Evolutionary conservation across 148 eudicot genomes (phyloP).

Genomic region (Rhododendron mucronatum): DNA sequence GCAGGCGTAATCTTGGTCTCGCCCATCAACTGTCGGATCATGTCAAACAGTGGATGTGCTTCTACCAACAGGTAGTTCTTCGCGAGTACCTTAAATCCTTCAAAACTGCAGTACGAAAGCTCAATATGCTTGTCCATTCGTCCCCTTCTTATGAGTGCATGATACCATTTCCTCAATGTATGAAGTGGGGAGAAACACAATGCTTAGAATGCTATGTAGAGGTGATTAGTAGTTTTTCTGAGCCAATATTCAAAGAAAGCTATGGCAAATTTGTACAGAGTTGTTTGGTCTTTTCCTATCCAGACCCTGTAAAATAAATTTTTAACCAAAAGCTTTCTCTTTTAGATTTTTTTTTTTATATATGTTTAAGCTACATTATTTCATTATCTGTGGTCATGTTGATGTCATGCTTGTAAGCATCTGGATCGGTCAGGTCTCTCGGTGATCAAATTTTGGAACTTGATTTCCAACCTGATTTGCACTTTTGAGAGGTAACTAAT

Average conservation of each 20-base stretch:
- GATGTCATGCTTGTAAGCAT: background rate
- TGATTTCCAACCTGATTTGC: background rate
- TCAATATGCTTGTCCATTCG: slow-evolving; percentile 63
- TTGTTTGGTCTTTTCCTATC: slow-evolving; percentile 8
- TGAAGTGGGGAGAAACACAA: slow-evolving; percentile 4
- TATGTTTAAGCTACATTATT: slow-evolving; percentile 2
- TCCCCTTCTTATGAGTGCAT: slow-evolving; percentile 49
- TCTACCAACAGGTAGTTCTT: slow-evolving; percentile 45
- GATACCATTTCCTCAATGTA: background rate
- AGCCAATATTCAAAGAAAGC: background rate
- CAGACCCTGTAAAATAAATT: slow-evolving; percentile 23
- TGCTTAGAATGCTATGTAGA: slow-evolving; percentile 10
- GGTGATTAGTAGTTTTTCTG: slow-evolving; percentile 9
- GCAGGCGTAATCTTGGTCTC: slow-evolving; percentile 39
- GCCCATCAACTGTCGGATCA: slow-evolving; percentile 21
- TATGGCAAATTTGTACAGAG: background rate
- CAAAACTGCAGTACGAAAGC: slow-evolving; percentile 44
- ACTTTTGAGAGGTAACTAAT: slow-evolving; percentile 1
- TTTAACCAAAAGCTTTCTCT: slow-evolving; percentile 3
- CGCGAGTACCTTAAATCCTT: slow-evolving; percentile 51
- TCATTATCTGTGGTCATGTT: slow-evolving; percentile 11
- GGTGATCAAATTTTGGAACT: background rate
- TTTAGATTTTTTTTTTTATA: background rate
- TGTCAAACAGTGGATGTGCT: slow-evolving; percentile 33
- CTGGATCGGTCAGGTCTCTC: slow-evolving; percentile 6